Evolutionary conservation across 331 rosid species (phyloP), one percentile per base, ranked within the genome.

Genomic region (Erythrophleum ivorense): DNA sequence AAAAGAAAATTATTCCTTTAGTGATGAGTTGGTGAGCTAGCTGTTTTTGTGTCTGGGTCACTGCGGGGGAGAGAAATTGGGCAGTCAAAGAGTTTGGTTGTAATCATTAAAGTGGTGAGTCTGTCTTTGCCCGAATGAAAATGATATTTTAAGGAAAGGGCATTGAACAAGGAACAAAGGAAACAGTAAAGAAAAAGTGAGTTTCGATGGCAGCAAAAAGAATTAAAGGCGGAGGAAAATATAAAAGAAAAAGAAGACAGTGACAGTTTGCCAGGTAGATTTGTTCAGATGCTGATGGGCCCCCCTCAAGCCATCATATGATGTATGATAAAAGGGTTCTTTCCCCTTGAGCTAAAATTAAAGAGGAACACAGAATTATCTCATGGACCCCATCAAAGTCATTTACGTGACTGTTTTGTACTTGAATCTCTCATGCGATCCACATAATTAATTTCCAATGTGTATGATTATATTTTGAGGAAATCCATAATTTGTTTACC

Each of bases 81-180:
- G 60, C 94, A 81, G 98, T 95, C 98, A 95, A 91, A 88, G 97
- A 91, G 90, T 87, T 88, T 86, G 92, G 85, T 69, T 9, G 95
- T 81, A 90, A 92, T 92, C 86, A 95, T 92, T 91, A 90, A 91
- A 92, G 95, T 73, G 54, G 78, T 41, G 58, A 77, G 84, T 67
- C 74, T 86, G 89, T 89, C 97, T 92, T 91, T 91, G 83, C 84
- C 77, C 85, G 82, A 74, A 85, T 92, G 94, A 88, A 95, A 95
- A 93, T 93, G 92, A 91, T 95, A 91, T 89, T 95, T 95, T 93
- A 91, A 91, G 92, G 82, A 91, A 92, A 91, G 94, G 84, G 75
- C 82, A 76, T 83, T 76, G 77, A 63, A 88, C 76, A 73, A 89
- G 78, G 83, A 79, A 74, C 86, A 85, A 86, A 85, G 86, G 84